Conservation (phyloP, 352 stramenopile species). For the Phytopythium ostracodes region DNA sequence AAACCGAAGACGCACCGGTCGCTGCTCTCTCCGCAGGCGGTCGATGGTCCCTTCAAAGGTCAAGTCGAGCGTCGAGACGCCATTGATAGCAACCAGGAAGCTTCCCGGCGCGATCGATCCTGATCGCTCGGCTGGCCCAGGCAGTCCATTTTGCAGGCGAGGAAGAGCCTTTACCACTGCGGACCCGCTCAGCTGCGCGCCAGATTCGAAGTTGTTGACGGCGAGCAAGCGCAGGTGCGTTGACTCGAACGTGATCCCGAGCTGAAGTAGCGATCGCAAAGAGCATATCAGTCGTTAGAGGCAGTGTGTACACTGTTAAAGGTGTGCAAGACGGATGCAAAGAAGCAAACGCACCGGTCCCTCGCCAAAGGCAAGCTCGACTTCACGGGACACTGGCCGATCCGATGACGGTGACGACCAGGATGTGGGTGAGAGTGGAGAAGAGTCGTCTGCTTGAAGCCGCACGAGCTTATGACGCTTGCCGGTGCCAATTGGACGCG, state of each 20-base stretch:
- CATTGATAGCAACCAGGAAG: conserved; percentile 71
- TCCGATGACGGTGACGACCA: not conserved
- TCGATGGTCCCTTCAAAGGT: conserved; percentile 67
- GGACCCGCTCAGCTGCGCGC: conserved; percentile 33
- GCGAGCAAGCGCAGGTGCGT: conserved; percentile 64
- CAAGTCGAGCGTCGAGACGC: conserved; percentile 50
- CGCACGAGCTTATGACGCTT: conserved; percentile 1
- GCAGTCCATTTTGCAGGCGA: conserved; percentile 46
- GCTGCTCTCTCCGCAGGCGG: conserved; percentile 34
- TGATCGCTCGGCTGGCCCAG: conserved; percentile 59
- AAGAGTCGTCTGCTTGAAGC: not conserved
- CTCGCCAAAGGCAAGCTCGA: conserved; percentile 66
- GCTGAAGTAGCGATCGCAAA: conserved; percentile 19
- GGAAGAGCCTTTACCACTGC: conserved; percentile 70
- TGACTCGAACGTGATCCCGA: conserved; percentile 77
- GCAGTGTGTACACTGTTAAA: too few relatives aligned
- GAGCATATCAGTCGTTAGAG: not conserved
- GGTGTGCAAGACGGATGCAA: not conserved
- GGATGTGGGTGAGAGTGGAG: not conserved
- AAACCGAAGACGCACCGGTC: conserved; percentile 63
- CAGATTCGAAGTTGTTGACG: conserved; percentile 43
- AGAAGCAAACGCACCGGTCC: conserved; percentile 41
- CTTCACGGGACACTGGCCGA: conserved; percentile 20
- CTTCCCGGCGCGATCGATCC: conserved; percentile 44
- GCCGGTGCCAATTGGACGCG: conserved; percentile 24